Base-by-base conservation (phyloP, 2,329 filamentous ascomycete genomes). In the Coniochaeta sp. region DNA sequence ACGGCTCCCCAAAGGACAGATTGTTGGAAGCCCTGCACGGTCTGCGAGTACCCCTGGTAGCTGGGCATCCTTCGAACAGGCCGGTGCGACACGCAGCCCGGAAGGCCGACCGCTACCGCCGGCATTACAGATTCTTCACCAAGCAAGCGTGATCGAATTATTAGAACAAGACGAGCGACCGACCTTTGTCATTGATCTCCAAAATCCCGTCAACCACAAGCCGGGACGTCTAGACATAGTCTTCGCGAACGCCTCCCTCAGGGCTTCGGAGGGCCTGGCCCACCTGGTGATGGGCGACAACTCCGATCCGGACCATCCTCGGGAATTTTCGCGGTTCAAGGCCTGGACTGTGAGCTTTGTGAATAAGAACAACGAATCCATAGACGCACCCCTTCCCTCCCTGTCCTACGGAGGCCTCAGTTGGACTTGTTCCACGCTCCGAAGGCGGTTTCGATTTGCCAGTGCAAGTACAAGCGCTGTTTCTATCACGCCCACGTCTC, bases 131-230 rank as follows among this genome's bases (percentile, higher is more conserved):
- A 70, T 82, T 49, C 72, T 91, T 4, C 79, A 80, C 38, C 78
- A 78, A 24, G 74, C 91, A 49, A 84, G 86, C 22, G 76, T 89
- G 9, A 68, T 85, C 18, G 89, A 92, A 64, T 70, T 92, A 33
- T 67, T 94, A 35, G 87, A 92, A 61, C 80, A 87, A 57, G 89
- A 94, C 63, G 81, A 86, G 48, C 75, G 89, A 46, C 89, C 87
- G 3, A 88, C 86, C 0, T 89, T 92, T 60, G 77, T 92, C 38
- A 73, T 92, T 30, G 87, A 92, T 60, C 68, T 88, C 49, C 72
- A 73, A 7, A 81, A 85, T 59, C 65, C 73, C 1, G 65, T 69
- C n/a, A 85, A 83, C 58, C 75, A 73, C 46, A 70, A 68, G 20
- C 70, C 76, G 1, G 75, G 76, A 0, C 72, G 73, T 1, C 66